Percentiles rank a stretch among this genome's conserved stretches.
phyloP scores from a whole-genome alignment of 2,329 filamentous ascomycete genomes.

The Fusarium albidum region DNA sequence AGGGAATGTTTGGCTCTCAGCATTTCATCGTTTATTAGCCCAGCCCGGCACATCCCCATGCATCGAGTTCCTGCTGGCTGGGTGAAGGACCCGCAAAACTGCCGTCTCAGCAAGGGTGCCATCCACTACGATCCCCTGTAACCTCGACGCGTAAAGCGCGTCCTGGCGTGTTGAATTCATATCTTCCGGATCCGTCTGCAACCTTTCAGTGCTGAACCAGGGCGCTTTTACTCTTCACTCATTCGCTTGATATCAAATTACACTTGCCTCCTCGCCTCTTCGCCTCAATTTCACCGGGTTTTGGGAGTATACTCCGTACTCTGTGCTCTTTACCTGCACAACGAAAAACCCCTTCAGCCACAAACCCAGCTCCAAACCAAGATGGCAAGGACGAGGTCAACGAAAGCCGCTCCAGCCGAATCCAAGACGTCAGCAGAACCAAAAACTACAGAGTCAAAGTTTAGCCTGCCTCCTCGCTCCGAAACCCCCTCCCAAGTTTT shows the following conservation, averaged over 20 bases:
- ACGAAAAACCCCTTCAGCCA: not conserved
- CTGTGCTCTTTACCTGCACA: too few species aligned
- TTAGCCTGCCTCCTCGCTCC: conserved; percentile 50
- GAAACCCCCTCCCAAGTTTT: conserved; percentile 63
- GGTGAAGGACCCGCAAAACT: conserved; percentile 9
- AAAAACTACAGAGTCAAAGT: conserved; percentile 47
- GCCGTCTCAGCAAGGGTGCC: conserved; percentile 10
- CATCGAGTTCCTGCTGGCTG: conserved; percentile 10
- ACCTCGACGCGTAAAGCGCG: conserved; percentile 29
- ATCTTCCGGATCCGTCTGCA: conserved; percentile 8
- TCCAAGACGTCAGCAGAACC: conserved; percentile 40
- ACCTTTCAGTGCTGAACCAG: not conserved
- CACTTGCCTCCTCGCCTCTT: not conserved
- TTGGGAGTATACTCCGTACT: not conserved
- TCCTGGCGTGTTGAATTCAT: conserved; percentile 24
- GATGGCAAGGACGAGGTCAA: conserved; percentile 62
- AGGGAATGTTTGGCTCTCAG: conserved; percentile 24
- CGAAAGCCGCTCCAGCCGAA: conserved; percentile 44
- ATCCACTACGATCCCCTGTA: conserved; percentile 12
- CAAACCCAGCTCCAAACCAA: conserved; percentile 5
- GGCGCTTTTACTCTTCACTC: conserved; percentile 3
- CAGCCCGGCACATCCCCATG: conserved; percentile 12
- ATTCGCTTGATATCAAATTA: not conserved
- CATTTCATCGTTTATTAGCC: conserved; percentile 18
- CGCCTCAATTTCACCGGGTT: not conserved